phyloP scores from a whole-genome alignment of 2,329 filamentous ascomycete genomes.

The Aspergillus costaricaensis region DNA sequence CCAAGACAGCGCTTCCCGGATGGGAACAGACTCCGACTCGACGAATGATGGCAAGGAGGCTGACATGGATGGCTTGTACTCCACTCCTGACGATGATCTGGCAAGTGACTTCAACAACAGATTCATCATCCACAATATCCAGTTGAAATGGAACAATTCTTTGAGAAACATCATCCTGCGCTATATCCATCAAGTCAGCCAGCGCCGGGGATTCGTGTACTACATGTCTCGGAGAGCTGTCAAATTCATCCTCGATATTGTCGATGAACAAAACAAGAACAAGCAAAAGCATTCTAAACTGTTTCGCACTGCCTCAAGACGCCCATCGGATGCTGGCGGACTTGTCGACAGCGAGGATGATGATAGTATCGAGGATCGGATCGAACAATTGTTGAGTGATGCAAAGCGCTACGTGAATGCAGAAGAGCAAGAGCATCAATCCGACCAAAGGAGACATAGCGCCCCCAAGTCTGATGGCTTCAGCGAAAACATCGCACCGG shows the following conservation, averaged over 20 bases:
- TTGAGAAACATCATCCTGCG: slow-evolving; percentile 93
- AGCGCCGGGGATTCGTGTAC: slow-evolving; percentile 93
- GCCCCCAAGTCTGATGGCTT: slow-evolving; percentile 53
- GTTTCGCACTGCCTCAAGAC: slow-evolving; percentile 28
- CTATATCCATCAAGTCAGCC: slow-evolving; percentile 96
- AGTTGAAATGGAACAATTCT: slow-evolving; percentile 98
- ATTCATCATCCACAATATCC: slow-evolving; percentile 96
- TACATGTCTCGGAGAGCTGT: slow-evolving; percentile 94
- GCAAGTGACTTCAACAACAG: slow-evolving; percentile 96
- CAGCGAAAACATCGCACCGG: slow-evolving; percentile 75
- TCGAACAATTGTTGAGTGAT: slow-evolving; percentile 81
- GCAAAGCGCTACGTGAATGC: slow-evolving; percentile 78
- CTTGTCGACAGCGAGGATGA: slow-evolving; percentile 57
- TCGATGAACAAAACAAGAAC: slow-evolving; percentile 85
- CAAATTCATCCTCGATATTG: slow-evolving; percentile 97
- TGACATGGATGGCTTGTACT: slow-evolving; percentile 61
- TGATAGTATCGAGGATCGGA: slow-evolving; percentile 75
- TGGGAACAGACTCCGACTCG: slow-evolving; percentile 40
- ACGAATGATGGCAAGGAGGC: slow-evolving; percentile 58
- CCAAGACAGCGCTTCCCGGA: slow-evolving; percentile 30
- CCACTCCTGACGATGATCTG: slow-evolving; percentile 74
- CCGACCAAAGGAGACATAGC: slow-evolving; percentile 45
- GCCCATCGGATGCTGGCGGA: slow-evolving; percentile 31
- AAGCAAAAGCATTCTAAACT: slow-evolving; percentile 52
- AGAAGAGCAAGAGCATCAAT: slow-evolving; percentile 55